phyloP scores from a whole-genome alignment of 495 filamentous ascomycete species.

The Pseudomonodictys pantanalensis region DNA sequence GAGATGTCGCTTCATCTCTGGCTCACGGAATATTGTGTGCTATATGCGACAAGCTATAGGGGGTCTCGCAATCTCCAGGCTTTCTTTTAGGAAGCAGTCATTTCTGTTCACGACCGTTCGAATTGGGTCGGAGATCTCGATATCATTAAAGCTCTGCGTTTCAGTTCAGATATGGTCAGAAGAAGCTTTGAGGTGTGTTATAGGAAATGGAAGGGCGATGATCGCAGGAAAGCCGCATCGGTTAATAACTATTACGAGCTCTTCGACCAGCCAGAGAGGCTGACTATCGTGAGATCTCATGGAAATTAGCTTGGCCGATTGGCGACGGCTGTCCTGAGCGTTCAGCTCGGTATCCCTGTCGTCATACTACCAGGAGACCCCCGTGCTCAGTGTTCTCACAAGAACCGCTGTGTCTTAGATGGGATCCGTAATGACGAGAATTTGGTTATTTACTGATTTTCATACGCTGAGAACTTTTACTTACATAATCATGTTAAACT shows the following conservation, averaged over 20 bases:
- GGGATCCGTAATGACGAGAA: neutral
- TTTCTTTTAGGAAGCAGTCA: neutral
- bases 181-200: neutral
- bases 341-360: neutral
- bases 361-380: neutral
- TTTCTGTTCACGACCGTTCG: neutral
- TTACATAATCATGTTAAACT: neutral
- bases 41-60: neutral
- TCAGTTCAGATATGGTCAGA: neutral
- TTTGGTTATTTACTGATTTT: neutral
- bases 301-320: neutral
- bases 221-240: neutral
- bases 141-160: neutral
- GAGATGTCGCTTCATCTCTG: neutral
- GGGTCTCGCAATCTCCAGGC: neutral
- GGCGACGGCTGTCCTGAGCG: neutral
- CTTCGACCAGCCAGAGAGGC: neutral
- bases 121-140: neutral
- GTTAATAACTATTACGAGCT: neutral
- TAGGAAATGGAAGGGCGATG: neutral
- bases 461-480: neutral
- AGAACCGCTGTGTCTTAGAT: neutral
- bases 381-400: neutral
- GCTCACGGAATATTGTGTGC: neutral
- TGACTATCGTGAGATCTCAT: neutral